Evolutionary conservation across 2,329 filamentous ascomycete species (phyloP), one percentile per base, ranked within the genome.

Genomic region (Fusarium goolgardi): DNA sequence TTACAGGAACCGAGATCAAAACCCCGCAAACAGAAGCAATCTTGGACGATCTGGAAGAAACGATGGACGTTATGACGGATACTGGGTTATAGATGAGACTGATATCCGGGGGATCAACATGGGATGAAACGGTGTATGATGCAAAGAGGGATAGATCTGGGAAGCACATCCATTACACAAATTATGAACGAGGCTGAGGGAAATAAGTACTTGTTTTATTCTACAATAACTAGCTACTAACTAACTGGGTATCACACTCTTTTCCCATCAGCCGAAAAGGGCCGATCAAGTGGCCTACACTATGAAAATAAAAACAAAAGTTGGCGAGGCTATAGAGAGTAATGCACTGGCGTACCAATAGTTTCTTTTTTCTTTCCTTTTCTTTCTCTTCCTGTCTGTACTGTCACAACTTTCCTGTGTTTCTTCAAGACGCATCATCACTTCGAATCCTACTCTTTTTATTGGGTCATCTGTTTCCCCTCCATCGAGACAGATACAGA

Each of bases 91-190:
- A 47, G 47, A 57, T 59, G 46, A 34, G 46, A n/a, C 23, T 56
- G 44, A 47, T 44, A 55, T 53, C 61, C 46, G 46, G 61, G 60
- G 61, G 61, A 69, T 69, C 57, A 59, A 46, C 55, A 32, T 37
- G 39, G 39, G 65, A 69, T 69, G 65, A 69, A 65, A 69, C 65
- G 55, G 31, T 53, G 54, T 32, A 63, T 69, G 65, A 69, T 65
- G 65, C 61, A 69, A 69, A 58, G 53, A 53, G 25, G 40, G 49
- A 69, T 61, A 58, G 65, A 66, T 69, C 65, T 66, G 37, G 56
- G 56, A 41, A 29, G 25, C 41, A 45, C 59, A 54, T 51, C 34
- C 27, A 55, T 62, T 37, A 62, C 32, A 61, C 51, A 57, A 39
- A 41, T 20, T n/a, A 61, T 55, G 27, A 61, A 50, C 55, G 49